Base-by-base conservation (phyloP, 306 rosid species). In the Vachellia pachyceras region DNA sequence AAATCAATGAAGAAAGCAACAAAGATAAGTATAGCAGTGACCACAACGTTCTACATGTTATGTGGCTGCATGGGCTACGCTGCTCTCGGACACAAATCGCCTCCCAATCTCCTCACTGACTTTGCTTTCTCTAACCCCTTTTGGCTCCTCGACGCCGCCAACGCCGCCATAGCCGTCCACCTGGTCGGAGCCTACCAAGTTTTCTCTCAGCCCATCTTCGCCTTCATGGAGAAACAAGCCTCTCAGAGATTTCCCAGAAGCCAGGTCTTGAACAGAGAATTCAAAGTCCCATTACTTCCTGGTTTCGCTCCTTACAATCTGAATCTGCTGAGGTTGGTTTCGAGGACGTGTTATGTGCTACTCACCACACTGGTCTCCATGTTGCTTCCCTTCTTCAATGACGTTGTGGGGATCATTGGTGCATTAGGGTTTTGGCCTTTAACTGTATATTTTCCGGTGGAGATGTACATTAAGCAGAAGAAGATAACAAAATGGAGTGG, bases 391-490 rank as follows among this genome's bases (percentile, higher is more conserved):
- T 94, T 94, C 85, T 92, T 94, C 80, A 94, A 94, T 52, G 97
- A 91, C 46, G 41, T 91, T 5, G 84, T 89, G 35, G 98, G 95
- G 44, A 61, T 94, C 2, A 82, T 94, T 37, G 98, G 98, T 42
- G 97, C 98, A 29, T 14, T 91, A 10, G 93, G 94, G 18, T 91
- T 93, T 81, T 93, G 98, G 98, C 98, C 98, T 47, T 83, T 91
- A 22, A 80, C 91, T 0, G 94, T 93, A 0, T 92, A 76, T 74
- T 88, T 81, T 67, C 97, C 97, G 0, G 90, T 94, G 64, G 89
- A 90, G 80, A 94, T 94, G 97, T 85, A 86, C 75, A 90, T 91
- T 64, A 22, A 4, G 10, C 95, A 91, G 77, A 90, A 52, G 92
- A 83, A 54, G 75, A 88, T 91, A 29, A 82, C 82, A 35, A 91